Conservation (phyloP, 2,329 filamentous ascomycete species). For the Exophiala aquamarina region DNA sequence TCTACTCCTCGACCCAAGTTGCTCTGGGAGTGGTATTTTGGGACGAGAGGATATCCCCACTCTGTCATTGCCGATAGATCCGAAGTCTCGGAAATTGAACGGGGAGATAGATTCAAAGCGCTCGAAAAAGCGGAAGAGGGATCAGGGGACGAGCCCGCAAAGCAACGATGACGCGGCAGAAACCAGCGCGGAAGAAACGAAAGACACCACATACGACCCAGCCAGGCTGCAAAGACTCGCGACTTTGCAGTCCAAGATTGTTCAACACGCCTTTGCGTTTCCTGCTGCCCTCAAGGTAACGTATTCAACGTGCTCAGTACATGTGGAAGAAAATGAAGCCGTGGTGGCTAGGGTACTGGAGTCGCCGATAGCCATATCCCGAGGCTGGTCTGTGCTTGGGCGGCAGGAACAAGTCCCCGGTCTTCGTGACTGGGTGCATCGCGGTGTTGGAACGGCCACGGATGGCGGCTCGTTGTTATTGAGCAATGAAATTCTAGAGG, state of each 20-base stretch:
- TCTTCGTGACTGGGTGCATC: conserved; percentile 71
- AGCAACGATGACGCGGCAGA: background rate
- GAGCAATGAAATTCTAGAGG: conserved; percentile 57
- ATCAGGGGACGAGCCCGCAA: conserved; percentile 21
- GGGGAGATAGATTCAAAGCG: conserved; percentile 34
- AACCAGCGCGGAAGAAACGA: conserved; percentile 47
- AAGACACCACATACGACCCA: conserved; percentile 40
- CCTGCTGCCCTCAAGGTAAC: conserved; percentile 73
- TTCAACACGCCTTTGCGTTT: conserved; percentile 83
- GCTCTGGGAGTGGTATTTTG: conserved; percentile 92
- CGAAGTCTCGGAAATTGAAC: conserved; percentile 18
- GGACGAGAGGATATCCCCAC: conserved; percentile 77
- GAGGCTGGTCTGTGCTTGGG: conserved; percentile 75
- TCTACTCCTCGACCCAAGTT: conserved; percentile 87
- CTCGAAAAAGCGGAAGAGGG: conserved; percentile 47
- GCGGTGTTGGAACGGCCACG: conserved; percentile 53
- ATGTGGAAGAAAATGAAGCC: conserved; percentile 83
- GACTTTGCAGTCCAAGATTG: conserved; percentile 75
- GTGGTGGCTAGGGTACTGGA: conserved; percentile 73
- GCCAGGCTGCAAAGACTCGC: conserved; percentile 72
- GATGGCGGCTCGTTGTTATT: conserved; percentile 3
- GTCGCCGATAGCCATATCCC: conserved; percentile 63
- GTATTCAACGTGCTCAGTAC: conserved; percentile 91
- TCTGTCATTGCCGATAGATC: conserved; percentile 58
- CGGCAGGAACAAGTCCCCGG: conserved; percentile 73